phyloP scores from a whole-genome alignment of 2,329 filamentous ascomycete genomes.

The Penicillium vulpinum region DNA sequence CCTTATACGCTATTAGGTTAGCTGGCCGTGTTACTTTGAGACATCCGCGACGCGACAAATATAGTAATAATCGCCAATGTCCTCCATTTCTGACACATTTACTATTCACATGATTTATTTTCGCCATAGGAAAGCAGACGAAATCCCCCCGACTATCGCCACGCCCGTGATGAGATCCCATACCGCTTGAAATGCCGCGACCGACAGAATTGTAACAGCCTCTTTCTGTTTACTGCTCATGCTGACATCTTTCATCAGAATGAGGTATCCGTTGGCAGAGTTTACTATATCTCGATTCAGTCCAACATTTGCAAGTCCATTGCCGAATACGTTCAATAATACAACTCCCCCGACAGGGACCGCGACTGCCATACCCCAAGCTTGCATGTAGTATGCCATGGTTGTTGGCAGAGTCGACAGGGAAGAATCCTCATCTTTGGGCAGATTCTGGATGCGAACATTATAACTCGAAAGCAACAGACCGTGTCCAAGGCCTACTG shows the following conservation, averaged over 20 bases:
- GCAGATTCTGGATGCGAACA: constrained; percentile 42
- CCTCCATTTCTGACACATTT: background rate
- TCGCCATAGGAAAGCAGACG: constrained; percentile 22
- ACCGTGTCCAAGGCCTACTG: constrained; percentile 46
- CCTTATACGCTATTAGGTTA: background rate
- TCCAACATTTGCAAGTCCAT: constrained; percentile 23
- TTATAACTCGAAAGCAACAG: constrained; percentile 45
- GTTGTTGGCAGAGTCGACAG: constrained; percentile 22
- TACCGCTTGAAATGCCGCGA: constrained; percentile 24
- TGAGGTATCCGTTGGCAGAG: constrained; percentile 14
- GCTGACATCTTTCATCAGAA: constrained; percentile 17
- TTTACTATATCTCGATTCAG: constrained; percentile 14
- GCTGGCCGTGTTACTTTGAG: background rate
- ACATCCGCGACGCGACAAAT: background rate
- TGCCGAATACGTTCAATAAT: constrained; percentile 44
- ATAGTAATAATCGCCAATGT: background rate
- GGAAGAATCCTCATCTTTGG: constrained; percentile 42
- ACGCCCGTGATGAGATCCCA: constrained; percentile 32
- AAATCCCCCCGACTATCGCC: constrained; percentile 27
- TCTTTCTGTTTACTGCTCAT: constrained; percentile 16
- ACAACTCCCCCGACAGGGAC: constrained; percentile 43
- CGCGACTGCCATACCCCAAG: constrained; percentile 49
- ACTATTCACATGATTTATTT: background rate
- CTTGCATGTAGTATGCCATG: constrained; percentile 23
- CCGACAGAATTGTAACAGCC: constrained; percentile 16